A percentile compares a stretch with the other conserved stretches of the same genome.
Evolutionary conservation across 2,329 filamentous ascomycete genomes (phyloP).

Genomic region (Penicillium griseofulvum): DNA sequence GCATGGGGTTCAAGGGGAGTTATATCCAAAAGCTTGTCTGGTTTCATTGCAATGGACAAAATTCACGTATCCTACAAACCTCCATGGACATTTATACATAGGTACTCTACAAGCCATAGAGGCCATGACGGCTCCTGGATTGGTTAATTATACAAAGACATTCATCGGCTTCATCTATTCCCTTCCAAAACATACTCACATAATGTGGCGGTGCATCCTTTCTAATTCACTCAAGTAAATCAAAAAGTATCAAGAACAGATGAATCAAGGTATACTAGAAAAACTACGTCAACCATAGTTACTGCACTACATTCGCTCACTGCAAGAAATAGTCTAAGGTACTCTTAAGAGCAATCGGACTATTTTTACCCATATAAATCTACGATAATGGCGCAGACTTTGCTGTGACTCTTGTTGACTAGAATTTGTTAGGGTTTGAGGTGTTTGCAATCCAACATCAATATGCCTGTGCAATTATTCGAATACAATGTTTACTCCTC

Average conservation of each 20-base stretch:
- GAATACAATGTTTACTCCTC: too few species aligned
- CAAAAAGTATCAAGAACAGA: slow-evolving; percentile 12
- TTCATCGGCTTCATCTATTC: neutral
- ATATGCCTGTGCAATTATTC: too few species aligned
- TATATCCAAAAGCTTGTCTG: slow-evolving; percentile 22
- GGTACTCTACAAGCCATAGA: neutral
- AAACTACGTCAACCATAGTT: slow-evolving; percentile 12
- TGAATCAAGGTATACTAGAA: slow-evolving; percentile 12
- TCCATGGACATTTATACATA: neutral
- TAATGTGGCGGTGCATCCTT: neutral
- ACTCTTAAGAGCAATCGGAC: slow-evolving; percentile 10
- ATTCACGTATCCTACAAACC: neutral
- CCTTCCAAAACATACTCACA: neutral
- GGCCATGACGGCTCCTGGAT: neutral
- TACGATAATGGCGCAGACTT: neutral
- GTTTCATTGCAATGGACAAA: slow-evolving; percentile 3
- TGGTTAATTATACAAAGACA: neutral
- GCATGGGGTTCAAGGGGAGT: slow-evolving; percentile 26
- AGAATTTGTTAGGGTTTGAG: slow-evolving; percentile 3
- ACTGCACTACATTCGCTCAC: slow-evolving; percentile 14
- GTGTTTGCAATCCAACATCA: slow-evolving; percentile 1
- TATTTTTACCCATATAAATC: slow-evolving; percentile 1
- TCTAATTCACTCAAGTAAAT: neutral
- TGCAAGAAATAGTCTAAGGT: slow-evolving; percentile 11
- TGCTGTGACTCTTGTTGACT: slow-evolving; percentile 4